Conservation (phyloP, 257 asterid species). For the Solanum medicagineum region DNA sequence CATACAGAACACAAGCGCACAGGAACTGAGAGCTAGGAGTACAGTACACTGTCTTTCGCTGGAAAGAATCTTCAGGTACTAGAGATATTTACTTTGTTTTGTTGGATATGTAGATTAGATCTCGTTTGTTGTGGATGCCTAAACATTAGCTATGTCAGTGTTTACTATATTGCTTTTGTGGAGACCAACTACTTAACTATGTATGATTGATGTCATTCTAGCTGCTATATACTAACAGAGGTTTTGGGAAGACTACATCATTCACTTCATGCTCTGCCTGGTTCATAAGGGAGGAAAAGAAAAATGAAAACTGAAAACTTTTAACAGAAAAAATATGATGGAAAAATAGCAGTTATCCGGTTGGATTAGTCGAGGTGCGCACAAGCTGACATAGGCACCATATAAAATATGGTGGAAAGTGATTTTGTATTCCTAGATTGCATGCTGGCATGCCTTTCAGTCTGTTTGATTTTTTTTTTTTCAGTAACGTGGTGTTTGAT, state of each 20-base stretch:
- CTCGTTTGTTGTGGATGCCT: not conserved
- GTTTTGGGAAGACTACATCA: not conserved
- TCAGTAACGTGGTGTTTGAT: not conserved
- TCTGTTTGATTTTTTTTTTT: not conserved
- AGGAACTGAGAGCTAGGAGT: slow-evolving; percentile 38
- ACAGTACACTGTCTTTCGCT: not conserved
- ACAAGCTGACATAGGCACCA: not conserved
- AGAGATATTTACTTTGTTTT: not conserved
- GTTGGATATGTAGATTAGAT: not conserved
- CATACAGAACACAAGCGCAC: slow-evolving; percentile 26
- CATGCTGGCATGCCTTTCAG: not conserved
- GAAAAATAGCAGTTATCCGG: not conserved
- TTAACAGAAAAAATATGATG: not conserved
- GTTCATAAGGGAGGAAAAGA: not conserved
- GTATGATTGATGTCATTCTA: not conserved
- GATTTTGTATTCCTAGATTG: not conserved
- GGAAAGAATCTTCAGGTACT: slow-evolving; percentile 31
- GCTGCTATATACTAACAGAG: not conserved
- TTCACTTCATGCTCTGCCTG: not conserved
- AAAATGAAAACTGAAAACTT: not conserved
- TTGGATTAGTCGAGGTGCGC: not conserved
- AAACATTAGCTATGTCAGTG: not conserved
- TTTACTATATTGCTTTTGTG: not conserved
- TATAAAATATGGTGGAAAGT: not conserved
- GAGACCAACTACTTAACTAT: not conserved